Evolutionary conservation across 2,329 filamentous ascomycete genomes (phyloP).

Genomic region (Ophiostoma ulmi): DNA sequence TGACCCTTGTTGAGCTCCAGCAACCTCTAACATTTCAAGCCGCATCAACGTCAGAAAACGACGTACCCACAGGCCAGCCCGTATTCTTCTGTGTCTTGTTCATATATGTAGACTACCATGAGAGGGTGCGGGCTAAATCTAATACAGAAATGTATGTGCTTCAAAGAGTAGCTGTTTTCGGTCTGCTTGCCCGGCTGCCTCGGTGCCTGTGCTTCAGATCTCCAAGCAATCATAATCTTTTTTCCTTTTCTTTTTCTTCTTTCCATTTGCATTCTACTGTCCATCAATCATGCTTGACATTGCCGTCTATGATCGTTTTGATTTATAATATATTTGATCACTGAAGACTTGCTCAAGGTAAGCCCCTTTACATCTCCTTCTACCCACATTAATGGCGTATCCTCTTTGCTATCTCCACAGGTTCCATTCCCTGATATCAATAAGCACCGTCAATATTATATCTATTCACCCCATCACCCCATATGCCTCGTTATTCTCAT

Average conservation of each 20-base stretch:
- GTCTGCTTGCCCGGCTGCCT: neutral
- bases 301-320: constrained; percentile 1
- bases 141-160: too few species aligned
- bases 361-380: neutral
- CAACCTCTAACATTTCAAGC: constrained; percentile 30
- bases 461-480: neutral
- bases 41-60: constrained; percentile 29
- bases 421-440: too few species aligned
- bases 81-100: neutral
- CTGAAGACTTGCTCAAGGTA: neutral
- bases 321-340: neutral
- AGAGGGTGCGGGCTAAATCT: too few species aligned
- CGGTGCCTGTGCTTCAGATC: neutral
- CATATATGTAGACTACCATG: neutral
- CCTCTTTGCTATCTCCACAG: neutral
- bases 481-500: constrained; percentile 12
- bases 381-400: neutral
- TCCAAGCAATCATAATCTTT: neutral
- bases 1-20: constrained; percentile 9
- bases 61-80: neutral
- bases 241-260: neutral
- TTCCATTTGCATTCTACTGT: neutral
- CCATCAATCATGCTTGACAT: neutral
- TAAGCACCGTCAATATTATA: neutral
- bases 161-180: neutral